Conservation (phyloP, 441 rosid species). For the Brassica balearica region DNA sequence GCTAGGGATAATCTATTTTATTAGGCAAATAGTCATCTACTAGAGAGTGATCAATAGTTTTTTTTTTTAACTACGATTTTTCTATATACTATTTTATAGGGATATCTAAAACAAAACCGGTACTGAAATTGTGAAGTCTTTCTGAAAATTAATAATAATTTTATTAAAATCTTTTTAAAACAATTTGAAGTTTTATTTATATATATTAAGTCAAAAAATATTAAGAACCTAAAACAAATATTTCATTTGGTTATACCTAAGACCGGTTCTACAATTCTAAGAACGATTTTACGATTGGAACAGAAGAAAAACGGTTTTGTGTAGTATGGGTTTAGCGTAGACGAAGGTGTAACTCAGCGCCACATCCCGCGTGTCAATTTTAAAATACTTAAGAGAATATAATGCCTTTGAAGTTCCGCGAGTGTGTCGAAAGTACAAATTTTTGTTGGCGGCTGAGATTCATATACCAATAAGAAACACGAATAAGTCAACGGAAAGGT, state of each 20-base stretch:
- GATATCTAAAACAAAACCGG: not conserved
- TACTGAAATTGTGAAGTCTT: too few relatives aligned
- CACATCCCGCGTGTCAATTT: not conserved
- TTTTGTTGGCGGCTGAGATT: conserved; percentile 39
- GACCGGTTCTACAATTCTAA: too few relatives aligned
- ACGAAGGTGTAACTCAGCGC: conserved; percentile 6
- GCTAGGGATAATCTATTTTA: not conserved
- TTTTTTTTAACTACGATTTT: not conserved
- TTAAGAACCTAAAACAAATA: too few relatives aligned
- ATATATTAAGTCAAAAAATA: too few relatives aligned
- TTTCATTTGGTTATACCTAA: too few relatives aligned
- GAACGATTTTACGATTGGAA: not conserved
- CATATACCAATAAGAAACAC: not conserved
- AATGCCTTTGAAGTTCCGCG: conserved; percentile 33
- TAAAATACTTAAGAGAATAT: not conserved
- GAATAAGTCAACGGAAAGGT: not conserved
- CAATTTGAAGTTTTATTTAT: too few relatives aligned
- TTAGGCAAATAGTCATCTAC: not conserved
- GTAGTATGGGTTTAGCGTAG: not conserved
- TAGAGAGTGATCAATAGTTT: not conserved
- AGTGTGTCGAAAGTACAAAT: conserved; percentile 23
- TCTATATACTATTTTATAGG: not conserved
- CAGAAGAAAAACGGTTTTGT: not conserved
- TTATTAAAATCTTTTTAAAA: too few relatives aligned
- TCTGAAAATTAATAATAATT: too few relatives aligned